Evolutionary conservation across 1,284 basidiomycete genomes (phyloP).

Genomic region (Tetrapyrgos nigripes): DNA sequence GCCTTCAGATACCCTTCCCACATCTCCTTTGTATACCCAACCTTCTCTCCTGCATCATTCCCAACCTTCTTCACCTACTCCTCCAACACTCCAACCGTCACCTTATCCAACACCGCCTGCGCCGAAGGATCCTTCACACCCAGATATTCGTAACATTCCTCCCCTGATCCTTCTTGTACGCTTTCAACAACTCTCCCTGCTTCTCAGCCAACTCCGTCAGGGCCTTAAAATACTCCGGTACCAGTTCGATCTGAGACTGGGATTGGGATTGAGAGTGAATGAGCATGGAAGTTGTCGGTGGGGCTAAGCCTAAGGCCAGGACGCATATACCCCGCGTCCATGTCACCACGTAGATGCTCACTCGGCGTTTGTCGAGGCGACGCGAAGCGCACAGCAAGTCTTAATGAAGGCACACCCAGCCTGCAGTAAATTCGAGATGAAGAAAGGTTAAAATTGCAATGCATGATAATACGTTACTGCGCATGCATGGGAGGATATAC

Average conservation of each 20-base stretch:
- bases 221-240: background rate
- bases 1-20: too few relatives aligned
- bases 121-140: slow-evolving; percentile 1
- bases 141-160: slow-evolving; percentile 4
- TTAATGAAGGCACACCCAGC: too few relatives aligned
- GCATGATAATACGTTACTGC: background rate
- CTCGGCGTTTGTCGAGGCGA: too few relatives aligned
- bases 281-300: too few relatives aligned
- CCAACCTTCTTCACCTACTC: background rate
- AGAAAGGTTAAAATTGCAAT: background rate
- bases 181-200: slow-evolving; percentile 4
- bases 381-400: too few relatives aligned
- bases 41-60: slow-evolving; percentile 3
- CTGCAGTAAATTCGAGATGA: too few relatives aligned
- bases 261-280: too few relatives aligned
- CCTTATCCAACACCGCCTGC: background rate
- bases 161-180: slow-evolving; percentile 2
- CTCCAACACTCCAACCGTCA: slow-evolving; percentile 2
- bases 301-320: too few relatives aligned
- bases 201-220: background rate
- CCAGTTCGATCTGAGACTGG: slow-evolving; percentile 1
- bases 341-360: too few relatives aligned
- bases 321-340: too few relatives aligned
- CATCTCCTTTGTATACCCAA: too few relatives aligned
- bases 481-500: background rate